A percentile compares a stretch with the other conserved stretches of the same genome.
Evolutionary conservation across 805 yeast species (phyloP).

Genomic region (Jamesozyma hellenica): DNA sequence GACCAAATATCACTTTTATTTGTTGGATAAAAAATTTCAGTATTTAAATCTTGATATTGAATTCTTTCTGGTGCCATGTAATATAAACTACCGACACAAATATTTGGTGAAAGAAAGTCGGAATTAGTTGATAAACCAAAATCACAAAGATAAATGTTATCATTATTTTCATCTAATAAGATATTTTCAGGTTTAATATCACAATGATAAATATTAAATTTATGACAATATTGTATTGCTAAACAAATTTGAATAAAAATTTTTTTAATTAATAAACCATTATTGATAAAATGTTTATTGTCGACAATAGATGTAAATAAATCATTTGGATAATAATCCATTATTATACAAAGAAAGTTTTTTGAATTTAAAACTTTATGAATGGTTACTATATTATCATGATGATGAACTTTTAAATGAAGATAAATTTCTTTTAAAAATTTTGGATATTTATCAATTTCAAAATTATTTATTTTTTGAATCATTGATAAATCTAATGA

Average conservation of each 20-base stretch:
- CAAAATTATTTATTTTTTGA: neutral
- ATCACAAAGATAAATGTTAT: slow-evolving; percentile 56
- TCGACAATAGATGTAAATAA: slow-evolving; percentile 80
- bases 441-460: slow-evolving; percentile 25
- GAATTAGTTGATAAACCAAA: slow-evolving; percentile 77
- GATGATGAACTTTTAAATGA: slow-evolving; percentile 66
- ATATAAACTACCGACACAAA: slow-evolving; percentile 78
- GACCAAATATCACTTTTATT: slow-evolving; percentile 82
- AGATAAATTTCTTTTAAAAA: slow-evolving; percentile 57
- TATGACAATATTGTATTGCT: slow-evolving; percentile 75
- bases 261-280: slow-evolving; percentile 42
- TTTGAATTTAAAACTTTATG: slow-evolving; percentile 60
- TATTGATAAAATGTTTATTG: slow-evolving; percentile 45
- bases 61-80: slow-evolving; percentile 89
- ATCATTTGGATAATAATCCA: slow-evolving; percentile 86
- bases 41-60: slow-evolving; percentile 5
- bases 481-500: slow-evolving; percentile 18
- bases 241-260: slow-evolving; percentile 71
- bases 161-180: slow-evolving; percentile 48
- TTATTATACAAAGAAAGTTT: slow-evolving; percentile 52
- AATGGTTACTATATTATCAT: slow-evolving; percentile 69
- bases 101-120: slow-evolving; percentile 48
- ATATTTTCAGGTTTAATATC: slow-evolving; percentile 95
- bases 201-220: slow-evolving; percentile 78
- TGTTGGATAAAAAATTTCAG: slow-evolving; percentile 40